phyloP scores from a whole-genome alignment of 371 early-diverging fungal genomes.

The Coemansia sp. region DNA sequence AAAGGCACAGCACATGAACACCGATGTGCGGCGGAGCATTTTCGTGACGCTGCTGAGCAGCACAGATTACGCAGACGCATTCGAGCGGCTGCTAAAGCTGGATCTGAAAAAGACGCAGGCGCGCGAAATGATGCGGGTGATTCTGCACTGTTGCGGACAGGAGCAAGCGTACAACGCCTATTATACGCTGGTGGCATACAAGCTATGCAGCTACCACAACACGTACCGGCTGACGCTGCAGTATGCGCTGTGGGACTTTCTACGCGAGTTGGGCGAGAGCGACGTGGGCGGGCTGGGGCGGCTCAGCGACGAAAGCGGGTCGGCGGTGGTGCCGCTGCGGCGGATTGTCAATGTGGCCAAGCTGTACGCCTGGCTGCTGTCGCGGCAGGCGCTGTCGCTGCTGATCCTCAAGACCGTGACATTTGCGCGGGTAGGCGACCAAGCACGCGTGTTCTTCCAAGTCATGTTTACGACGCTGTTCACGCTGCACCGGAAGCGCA shows the following conservation, averaged over 20 bases:
- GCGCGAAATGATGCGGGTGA: conserved; percentile 90
- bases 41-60: conserved; percentile 91
- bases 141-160: conserved; percentile 85
- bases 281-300: conserved; percentile 74
- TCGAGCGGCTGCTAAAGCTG: conserved; percentile 79
- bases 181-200: conserved; percentile 81
- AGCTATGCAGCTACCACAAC: conserved; percentile 73
- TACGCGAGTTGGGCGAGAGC: conserved; percentile 73
- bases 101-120: conserved; percentile 86
- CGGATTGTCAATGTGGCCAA: conserved; percentile 72
- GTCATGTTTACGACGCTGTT: conserved; percentile 56
- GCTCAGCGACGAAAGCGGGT: conserved; percentile 14
- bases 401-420: conserved; percentile 71
- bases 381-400: conserved; percentile 62
- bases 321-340: conserved; percentile 57
- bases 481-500: conserved; percentile 19
- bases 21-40: conserved; percentile 88
- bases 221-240: conserved; percentile 90
- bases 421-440: conserved; percentile 65
- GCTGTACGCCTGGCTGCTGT: conserved; percentile 69
- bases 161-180: conserved; percentile 93
- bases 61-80: conserved; percentile 94
- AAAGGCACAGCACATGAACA: conserved; percentile 89
- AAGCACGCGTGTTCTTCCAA: conserved; percentile 68
- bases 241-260: conserved; percentile 92